Evolutionary conservation across 2,329 filamentous ascomycete species (phyloP).

Genomic region (Escovopsis sp.): DNA sequence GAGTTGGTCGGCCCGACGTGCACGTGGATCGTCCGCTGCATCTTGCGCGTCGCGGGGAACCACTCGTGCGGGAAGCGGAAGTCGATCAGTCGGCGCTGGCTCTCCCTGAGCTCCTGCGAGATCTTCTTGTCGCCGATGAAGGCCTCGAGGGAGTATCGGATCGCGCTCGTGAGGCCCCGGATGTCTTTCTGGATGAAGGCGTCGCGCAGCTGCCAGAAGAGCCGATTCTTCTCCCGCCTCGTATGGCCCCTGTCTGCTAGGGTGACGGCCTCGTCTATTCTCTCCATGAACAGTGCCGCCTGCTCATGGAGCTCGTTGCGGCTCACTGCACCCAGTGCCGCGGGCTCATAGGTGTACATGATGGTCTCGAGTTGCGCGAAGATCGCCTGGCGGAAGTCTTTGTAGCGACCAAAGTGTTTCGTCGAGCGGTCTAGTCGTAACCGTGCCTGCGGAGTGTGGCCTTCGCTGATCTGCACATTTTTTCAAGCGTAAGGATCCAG

Average conservation of each 20-base stretch:
- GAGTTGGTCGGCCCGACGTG: conserved; percentile 97
- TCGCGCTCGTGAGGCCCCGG: conserved; percentile 35
- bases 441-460: conserved; percentile 20
- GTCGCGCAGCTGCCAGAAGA: conserved; percentile 44
- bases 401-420: conserved; percentile 16
- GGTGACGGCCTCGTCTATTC: conserved; percentile 30
- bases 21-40: conserved; percentile 74
- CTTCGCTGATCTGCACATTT: conserved; percentile 16
- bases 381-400: conserved; percentile 19
- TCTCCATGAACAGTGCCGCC: conserved; percentile 28
- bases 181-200: conserved; percentile 42
- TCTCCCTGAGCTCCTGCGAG: conserved; percentile 38
- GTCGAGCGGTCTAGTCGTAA: conserved; percentile 13
- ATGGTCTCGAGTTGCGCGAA: conserved; percentile 22
- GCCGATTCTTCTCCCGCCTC: conserved; percentile 30
- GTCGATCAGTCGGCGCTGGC: conserved; percentile 58
- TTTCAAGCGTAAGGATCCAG: conserved; percentile 1
- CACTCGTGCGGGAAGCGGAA: conserved; percentile 82
- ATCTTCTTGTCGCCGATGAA: conserved; percentile 45
- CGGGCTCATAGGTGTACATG: conserved; percentile 14
- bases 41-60: conserved; percentile 69
- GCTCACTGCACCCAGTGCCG: conserved; percentile 15
- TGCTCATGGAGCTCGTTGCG: conserved; percentile 30
- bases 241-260: conserved; percentile 26
- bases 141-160: conserved; percentile 56